These are phyloP conservation scores for Kernera saxatilis DNA, from an alignment of 345 rosid species.

Conservation along the genomic window DNA sequence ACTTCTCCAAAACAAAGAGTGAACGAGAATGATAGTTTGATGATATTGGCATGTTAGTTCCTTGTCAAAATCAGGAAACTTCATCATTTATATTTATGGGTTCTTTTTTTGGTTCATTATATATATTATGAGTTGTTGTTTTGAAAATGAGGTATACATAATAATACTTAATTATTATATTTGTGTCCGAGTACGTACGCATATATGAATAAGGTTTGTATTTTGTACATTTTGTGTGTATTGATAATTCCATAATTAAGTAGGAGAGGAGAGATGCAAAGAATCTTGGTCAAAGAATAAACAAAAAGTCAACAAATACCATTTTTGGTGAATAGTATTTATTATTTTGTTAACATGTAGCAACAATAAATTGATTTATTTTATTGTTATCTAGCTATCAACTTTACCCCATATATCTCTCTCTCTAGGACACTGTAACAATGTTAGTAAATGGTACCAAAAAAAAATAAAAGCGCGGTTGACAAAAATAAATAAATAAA, in stretches of 20 bases:
- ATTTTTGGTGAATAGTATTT: neutral
- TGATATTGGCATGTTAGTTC: slow-evolving; percentile 50
- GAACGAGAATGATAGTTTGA: slow-evolving; percentile 20
- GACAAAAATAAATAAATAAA: neutral
- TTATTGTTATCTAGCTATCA: neutral
- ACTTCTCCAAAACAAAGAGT: slow-evolving; percentile 1
- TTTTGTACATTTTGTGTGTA: neutral
- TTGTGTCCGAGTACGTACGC: slow-evolving; percentile 25
- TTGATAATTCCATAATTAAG: neutral
- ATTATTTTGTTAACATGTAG: neutral
- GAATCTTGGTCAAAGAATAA: neutral
- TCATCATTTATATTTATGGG: slow-evolving; percentile 9
- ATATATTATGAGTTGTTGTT: slow-evolving; percentile 31
- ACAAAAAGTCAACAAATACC: neutral
- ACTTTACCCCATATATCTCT: neutral
- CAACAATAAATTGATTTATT: neutral
- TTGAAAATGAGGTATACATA: slow-evolving; percentile 23
- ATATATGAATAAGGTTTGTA: slow-evolving; percentile 21
- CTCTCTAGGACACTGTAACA: neutral
- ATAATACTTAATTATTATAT: neutral
- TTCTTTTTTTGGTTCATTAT: neutral
- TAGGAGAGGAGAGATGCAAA: neutral
- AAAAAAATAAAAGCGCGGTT: neutral
- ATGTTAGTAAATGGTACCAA: neutral
- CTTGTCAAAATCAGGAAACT: slow-evolving; percentile 62